Percentiles rank a stretch among this genome's conserved stretches.
These are phyloP conservation scores for Pseudophaeomoniella oleicola DNA, from an alignment of 2,329 filamentous ascomycete species.

Conservation along the genomic window DNA sequence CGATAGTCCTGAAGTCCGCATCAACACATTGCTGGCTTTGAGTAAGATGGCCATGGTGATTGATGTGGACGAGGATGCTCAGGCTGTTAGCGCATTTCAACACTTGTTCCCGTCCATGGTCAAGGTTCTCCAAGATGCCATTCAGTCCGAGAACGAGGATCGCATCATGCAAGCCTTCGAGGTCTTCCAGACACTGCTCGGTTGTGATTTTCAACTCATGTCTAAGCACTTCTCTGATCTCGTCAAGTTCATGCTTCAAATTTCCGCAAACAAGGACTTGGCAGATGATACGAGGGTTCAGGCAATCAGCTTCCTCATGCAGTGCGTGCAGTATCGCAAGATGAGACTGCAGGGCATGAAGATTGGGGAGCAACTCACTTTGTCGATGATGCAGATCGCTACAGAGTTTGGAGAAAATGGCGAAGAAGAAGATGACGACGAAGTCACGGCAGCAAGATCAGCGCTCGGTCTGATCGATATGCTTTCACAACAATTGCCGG, in stretches of 20 bases:
- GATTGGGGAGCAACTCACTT: constrained; percentile 73
- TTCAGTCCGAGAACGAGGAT: constrained; percentile 71
- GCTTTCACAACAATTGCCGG: constrained; percentile 73
- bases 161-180: constrained; percentile 84
- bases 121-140: constrained; percentile 68
- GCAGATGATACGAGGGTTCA: constrained; percentile 80
- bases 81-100: constrained; percentile 62
- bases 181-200: constrained; percentile 89
- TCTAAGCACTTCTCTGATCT: constrained; percentile 79
- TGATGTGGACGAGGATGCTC: constrained; percentile 70
- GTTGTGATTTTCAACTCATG: constrained; percentile 73
- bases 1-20: constrained; percentile 78
- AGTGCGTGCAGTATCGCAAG: constrained; percentile 80
- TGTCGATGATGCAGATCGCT: constrained; percentile 76
- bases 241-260: constrained; percentile 82
- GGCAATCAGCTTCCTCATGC: constrained; percentile 85
- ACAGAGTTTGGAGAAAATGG: constrained; percentile 79
- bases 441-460: constrained; percentile 69
- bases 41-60: constrained; percentile 78
- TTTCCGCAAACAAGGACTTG: constrained; percentile 60
- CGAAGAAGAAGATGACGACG: constrained; percentile 64
- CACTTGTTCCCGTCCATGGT: constrained; percentile 77
- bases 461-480: constrained; percentile 81
- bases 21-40: constrained; percentile 86
- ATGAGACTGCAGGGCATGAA: constrained; percentile 88